phyloP scores from a whole-genome alignment of 495 filamentous ascomycete species.

The Polyplosphaeria fusca region DNA sequence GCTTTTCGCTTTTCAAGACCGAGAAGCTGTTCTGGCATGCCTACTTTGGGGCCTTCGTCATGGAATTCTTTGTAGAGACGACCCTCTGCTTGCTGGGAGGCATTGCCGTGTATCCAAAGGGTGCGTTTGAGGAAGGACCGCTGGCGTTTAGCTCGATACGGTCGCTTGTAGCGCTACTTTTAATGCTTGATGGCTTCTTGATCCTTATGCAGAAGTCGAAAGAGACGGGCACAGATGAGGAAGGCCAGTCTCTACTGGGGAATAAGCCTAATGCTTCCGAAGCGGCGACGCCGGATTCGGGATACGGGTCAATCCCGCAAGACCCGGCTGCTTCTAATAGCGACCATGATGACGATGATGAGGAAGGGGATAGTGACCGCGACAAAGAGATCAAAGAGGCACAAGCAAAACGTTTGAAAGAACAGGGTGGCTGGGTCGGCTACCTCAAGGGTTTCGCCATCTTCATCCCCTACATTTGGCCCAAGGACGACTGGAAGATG shows the following conservation, averaged over 20 bases:
- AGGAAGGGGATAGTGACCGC: slow-evolving; percentile 13
- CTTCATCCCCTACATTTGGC: slow-evolving; percentile 42
- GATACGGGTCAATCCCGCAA: slow-evolving; percentile 11
- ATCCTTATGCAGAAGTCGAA: slow-evolving; percentile 7
- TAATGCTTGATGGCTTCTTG: slow-evolving; percentile 11
- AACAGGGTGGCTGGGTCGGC: slow-evolving; percentile 38
- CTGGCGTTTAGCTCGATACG: slow-evolving; percentile 5
- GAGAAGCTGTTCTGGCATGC: slow-evolving; percentile 15
- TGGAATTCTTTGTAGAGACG: slow-evolving; percentile 19
- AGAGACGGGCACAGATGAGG: slow-evolving; percentile 22
- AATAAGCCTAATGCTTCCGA: background rate
- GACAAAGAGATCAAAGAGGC: slow-evolving; percentile 36
- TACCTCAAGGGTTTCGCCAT: slow-evolving; percentile 40
- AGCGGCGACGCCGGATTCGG: background rate
- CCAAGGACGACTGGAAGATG: slow-evolving; percentile 32
- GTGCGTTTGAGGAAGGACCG: slow-evolving; percentile 2
- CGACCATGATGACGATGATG: background rate
- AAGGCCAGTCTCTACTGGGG: slow-evolving; percentile 19
- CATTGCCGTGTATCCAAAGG: background rate
- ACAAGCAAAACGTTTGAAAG: slow-evolving; percentile 36
- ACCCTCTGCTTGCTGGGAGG: slow-evolving; percentile 2
- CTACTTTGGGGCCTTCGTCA: slow-evolving; percentile 17
- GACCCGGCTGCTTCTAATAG: too few species aligned
- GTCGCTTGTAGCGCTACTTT: background rate
- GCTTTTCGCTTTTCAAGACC: background rate